Base-by-base conservation (phyloP, 495 filamentous ascomycete species). In the Jackrogersella multiformis region DNA sequence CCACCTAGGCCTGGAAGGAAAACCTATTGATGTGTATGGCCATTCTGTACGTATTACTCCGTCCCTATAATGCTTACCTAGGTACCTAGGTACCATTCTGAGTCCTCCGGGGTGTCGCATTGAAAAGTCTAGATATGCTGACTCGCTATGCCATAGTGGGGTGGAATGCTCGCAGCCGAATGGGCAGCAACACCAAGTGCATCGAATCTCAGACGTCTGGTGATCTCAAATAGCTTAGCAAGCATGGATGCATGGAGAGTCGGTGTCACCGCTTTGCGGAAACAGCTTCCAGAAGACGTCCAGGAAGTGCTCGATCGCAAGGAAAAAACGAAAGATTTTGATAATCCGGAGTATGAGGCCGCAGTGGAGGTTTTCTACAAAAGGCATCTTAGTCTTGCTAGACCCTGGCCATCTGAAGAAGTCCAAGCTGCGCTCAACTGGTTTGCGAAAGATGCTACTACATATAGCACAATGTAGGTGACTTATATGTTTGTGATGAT, bases 111-210 rank as follows among this genome's bases (percentile, higher is more conserved):
- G 34, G 12, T 36, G 8, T 36, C 34, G 7, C 26, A 30, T 30
- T 30, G 26, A 36, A n/a, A n/a, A n/a, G n/a, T n/a, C n/a, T n/a
- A n/a, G 34, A 36, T 36, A 9, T 36, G 10, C 34, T 36, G 34
- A 36, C 10, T 10, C 12, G 34, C 6, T 2, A 2, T 2, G 2
- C 2, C 12, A n/a, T 12, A 36, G 12, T 87, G 84, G 83, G 84
- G 84, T 23, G 84, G 80, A 23, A 81, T 85, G 79, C 72, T 86
- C 0, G 82, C 73, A 2, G 75, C 73, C 4, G 49, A 70, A 2
- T 78, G 73, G 66, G 81, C 78, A 0, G 49, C 76, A 9, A 60
- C 56, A 12, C 72, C 71, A 38, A 34, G 28, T 16, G 16, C 36
- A 4, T 38, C 34, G 9, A 79, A 67, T 32, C 68, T 75, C 3